phyloP scores from a whole-genome alignment of 202 grass and related monocot genomes.

The Setaria italica region DNA sequence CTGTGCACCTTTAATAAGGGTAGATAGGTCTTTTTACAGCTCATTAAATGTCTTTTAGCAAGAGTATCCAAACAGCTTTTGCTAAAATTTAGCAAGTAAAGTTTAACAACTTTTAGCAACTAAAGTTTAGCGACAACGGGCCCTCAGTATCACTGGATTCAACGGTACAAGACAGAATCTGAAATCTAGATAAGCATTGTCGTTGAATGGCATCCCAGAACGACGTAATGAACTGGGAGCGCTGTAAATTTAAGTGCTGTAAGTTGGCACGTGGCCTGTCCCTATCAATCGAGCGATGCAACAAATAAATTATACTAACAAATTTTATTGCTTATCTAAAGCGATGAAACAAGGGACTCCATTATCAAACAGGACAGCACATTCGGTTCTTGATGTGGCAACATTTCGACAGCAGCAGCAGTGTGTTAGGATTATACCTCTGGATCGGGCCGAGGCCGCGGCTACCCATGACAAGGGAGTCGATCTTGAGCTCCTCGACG shows the following conservation, averaged over 20 bases:
- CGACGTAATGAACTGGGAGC: background rate
- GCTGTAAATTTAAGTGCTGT: constrained; percentile 18
- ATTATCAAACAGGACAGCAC: background rate
- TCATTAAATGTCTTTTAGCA: no score
- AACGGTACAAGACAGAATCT: background rate
- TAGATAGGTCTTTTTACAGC: no score
- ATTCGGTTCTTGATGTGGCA: constrained; percentile 4
- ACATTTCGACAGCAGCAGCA: background rate
- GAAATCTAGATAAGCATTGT: constrained; percentile 13
- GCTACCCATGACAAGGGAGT: constrained; percentile 80
- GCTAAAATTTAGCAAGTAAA: no score
- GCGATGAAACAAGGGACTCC: background rate
- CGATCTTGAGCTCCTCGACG: constrained; percentile 67
- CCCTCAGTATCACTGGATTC: background rate
- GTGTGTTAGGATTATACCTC: constrained; percentile 48
- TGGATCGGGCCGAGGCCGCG: constrained; percentile 79
- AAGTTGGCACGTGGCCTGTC: background rate
- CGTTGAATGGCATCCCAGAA: background rate
- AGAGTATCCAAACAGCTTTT: no score
- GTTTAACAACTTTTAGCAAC: no score
- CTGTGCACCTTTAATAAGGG: no score
- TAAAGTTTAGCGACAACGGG: no score
- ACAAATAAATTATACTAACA: background rate
- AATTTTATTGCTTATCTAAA: no score
- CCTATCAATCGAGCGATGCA: background rate